These are phyloP conservation scores for Suillus brevipes DNA, from an alignment of 768 basidiomycete genomes.

Conservation along the genomic window DNA sequence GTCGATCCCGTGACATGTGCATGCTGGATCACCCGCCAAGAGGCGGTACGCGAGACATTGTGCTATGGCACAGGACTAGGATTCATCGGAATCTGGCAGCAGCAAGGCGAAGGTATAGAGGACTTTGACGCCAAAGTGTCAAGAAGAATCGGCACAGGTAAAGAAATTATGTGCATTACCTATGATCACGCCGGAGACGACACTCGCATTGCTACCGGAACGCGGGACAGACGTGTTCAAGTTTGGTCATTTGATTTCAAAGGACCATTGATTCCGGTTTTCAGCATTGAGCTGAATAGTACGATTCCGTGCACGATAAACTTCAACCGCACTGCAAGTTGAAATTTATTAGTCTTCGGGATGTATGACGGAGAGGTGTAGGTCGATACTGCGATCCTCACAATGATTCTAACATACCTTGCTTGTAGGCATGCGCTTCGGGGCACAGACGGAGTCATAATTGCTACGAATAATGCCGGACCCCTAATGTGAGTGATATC, in stretches of 20 bases:
- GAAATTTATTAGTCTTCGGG: conserved; percentile 6
- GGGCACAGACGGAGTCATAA: background rate
- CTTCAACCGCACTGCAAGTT: background rate
- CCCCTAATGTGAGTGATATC: background rate
- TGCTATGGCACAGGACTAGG: conserved; percentile 13
- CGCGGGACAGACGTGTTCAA: background rate
- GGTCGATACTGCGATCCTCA: background rate
- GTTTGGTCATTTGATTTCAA: background rate
- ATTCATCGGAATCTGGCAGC: conserved; percentile 10
- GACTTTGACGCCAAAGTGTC: conserved; percentile 8
- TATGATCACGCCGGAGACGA: background rate
- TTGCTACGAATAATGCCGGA: background rate
- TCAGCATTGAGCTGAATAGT: background rate
- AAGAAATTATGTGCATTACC: conserved; percentile 14
- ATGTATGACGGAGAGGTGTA: conserved; percentile 10
- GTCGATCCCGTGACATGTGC: conserved; percentile 11
- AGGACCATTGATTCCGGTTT: background rate
- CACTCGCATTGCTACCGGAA: background rate
- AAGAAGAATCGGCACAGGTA: conserved; percentile 5
- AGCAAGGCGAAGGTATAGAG: background rate
- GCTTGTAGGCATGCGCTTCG: background rate
- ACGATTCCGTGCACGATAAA: background rate
- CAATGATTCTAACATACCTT: background rate
- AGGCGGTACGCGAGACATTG: background rate
- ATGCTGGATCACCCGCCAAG: conserved; percentile 8